These are phyloP conservation scores for Wickerhamomyces chaumierensis DNA, from an alignment of 805 yeast species.

Conservation along the genomic window DNA sequence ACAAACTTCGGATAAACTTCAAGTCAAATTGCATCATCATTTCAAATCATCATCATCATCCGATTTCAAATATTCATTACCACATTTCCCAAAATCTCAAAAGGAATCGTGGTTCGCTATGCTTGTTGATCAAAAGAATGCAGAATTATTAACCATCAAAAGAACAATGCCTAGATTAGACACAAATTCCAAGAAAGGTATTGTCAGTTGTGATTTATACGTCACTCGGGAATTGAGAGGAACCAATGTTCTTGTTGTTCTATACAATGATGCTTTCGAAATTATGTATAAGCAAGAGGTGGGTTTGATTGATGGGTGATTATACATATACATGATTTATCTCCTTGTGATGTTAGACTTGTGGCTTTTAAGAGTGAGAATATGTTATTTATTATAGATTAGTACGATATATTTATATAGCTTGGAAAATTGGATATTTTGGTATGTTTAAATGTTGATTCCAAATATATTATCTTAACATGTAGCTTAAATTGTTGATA, in stretches of 20 bases:
- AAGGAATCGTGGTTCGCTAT: constrained; percentile 90
- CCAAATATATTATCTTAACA: no score
- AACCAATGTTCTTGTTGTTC: constrained; percentile 30
- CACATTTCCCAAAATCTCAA: constrained; percentile 81
- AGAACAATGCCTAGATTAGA: constrained; percentile 55
- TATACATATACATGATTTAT: no score
- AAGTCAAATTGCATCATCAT: no score
- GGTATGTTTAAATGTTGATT: no score
- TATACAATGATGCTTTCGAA: constrained; percentile 60
- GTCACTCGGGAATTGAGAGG: constrained; percentile 41
- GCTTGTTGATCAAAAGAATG: constrained; percentile 34
- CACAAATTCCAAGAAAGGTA: constrained; percentile 18
- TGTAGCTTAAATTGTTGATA: no score
- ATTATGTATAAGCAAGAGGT: constrained; percentile 28
- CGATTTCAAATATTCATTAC: constrained; percentile 63
- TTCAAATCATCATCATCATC: constrained; percentile 31
- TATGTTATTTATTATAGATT: no score
- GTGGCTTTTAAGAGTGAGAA: no score
- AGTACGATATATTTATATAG: no score
- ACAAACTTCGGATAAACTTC: constrained; percentile 31
- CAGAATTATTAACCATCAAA: constrained; percentile 54
- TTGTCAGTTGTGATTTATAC: constrained; percentile 29
- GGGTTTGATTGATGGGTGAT: no score
- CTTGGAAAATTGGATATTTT: no score
- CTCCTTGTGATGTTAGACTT: no score